phyloP scores from a whole-genome alignment of 768 basidiomycete species.

The Tremella fuciformis region DNA sequence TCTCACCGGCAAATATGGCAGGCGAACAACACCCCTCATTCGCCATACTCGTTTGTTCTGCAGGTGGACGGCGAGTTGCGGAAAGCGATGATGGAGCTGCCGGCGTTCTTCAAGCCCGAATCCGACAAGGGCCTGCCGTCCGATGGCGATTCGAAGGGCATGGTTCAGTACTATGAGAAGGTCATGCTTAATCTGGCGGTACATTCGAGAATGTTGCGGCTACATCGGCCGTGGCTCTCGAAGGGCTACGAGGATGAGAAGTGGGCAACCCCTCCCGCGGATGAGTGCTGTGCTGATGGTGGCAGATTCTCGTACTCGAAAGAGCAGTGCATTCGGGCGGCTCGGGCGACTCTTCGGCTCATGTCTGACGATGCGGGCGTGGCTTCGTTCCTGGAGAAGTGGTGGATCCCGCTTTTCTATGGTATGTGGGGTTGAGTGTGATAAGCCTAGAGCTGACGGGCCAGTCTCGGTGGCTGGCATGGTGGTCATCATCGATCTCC shows the following conservation, averaged over 20 bases:
- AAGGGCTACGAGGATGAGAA: constrained; percentile 50
- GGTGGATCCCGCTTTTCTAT: constrained; percentile 52
- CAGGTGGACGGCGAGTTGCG: constrained; percentile 46
- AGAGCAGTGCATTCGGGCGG: constrained; percentile 52
- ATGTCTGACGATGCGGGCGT: constrained; percentile 47
- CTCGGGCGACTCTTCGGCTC: constrained; percentile 50
- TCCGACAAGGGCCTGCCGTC: constrained; percentile 25
- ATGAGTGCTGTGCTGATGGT: constrained; percentile 5
- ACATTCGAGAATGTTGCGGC: constrained; percentile 49
- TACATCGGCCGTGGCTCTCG: constrained; percentile 52
- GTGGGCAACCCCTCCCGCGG: constrained; percentile 20
- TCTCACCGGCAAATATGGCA: constrained; percentile 51
- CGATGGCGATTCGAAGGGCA: constrained; percentile 31
- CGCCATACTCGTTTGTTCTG: constrained; percentile 49
- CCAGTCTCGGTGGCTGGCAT: constrained; percentile 49
- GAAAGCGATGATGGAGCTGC: constrained; percentile 49
- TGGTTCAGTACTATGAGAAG: constrained; percentile 51
- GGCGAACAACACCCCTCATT: constrained; percentile 48
- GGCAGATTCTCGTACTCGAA: constrained; percentile 51
- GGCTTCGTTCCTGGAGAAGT: constrained; percentile 51
- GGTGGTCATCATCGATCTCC: constrained; percentile 50
- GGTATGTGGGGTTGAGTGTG: constrained; percentile 24
- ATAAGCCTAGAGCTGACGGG: not conserved
- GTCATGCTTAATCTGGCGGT: constrained; percentile 50
- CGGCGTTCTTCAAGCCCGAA: constrained; percentile 48